Conservation (phyloP, 75 land plant genomes). For the Picea glauca region DNA sequence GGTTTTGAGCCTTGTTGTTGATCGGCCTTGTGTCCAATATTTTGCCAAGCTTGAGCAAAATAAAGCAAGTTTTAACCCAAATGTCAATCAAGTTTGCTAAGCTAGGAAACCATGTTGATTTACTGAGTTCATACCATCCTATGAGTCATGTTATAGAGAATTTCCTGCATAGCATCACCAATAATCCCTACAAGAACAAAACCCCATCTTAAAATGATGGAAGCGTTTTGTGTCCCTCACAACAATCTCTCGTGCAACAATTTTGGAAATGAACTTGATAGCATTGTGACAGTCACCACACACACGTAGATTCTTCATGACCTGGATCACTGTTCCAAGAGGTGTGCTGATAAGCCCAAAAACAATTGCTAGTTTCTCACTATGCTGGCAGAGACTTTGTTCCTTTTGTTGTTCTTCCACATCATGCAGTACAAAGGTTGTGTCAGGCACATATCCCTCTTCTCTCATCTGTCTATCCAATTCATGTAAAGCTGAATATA, state of each 20-base stretch:
- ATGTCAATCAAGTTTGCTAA: too few relatives aligned
- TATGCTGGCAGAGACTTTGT: not conserved
- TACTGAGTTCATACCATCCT: too few relatives aligned
- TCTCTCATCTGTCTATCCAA: constrained; percentile 20
- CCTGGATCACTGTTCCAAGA: not conserved
- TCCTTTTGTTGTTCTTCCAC: not conserved
- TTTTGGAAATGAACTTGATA: constrained; percentile 1
- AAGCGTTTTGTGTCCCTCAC: not conserved
- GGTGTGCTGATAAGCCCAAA: constrained; percentile 1
- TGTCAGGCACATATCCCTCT: not conserved
- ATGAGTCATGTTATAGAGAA: too few relatives aligned
- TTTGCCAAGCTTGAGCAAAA: too few relatives aligned
- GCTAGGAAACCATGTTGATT: too few relatives aligned
- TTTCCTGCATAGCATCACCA: not conserved
- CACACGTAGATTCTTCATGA: not conserved
- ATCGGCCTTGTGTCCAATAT: too few relatives aligned
- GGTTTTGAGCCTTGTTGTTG: too few relatives aligned
- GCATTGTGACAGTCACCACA: not conserved
- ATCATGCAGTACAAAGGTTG: not conserved
- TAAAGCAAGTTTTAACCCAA: too few relatives aligned
- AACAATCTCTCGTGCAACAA: not conserved
- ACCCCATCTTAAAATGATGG: not conserved
- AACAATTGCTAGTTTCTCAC: not conserved
- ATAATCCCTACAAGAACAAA: not conserved
- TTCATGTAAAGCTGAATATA: constrained; percentile 18